Evolutionary conservation across 2,329 filamentous ascomycete species (phyloP).

Genomic region (Clonostachys sp.): DNA sequence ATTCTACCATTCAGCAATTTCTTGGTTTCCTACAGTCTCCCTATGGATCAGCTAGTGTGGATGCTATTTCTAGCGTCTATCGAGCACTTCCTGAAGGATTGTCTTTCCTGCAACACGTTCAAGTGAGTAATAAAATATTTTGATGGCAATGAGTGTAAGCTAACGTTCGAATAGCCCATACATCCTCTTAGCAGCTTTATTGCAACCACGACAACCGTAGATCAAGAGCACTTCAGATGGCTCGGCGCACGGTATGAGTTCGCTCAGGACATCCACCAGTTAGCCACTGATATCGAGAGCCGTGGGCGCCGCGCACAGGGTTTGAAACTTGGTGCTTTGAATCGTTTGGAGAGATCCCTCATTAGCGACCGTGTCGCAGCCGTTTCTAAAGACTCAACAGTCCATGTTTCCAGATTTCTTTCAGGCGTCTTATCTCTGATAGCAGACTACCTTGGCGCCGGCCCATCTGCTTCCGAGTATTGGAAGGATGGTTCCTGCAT

Average conservation of each 20-base stretch:
- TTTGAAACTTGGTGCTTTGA: constrained; percentile 48
- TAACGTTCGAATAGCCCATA: constrained; percentile 34
- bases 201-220: constrained; percentile 39
- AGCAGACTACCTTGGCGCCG: constrained; percentile 33
- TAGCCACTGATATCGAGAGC: constrained; percentile 32
- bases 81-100: neutral
- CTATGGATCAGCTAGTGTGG: constrained; percentile 17
- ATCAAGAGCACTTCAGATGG: constrained; percentile 34
- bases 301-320: constrained; percentile 36
- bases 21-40: constrained; percentile 23
- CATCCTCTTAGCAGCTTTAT: constrained; percentile 56
- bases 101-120: neutral
- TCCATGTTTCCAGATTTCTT: constrained; percentile 47
- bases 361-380: constrained; percentile 48
- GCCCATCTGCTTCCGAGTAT: neutral
- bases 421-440: constrained; percentile 32
- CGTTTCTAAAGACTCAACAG: constrained; percentile 58
- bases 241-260: constrained; percentile 47
- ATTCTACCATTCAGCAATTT: constrained; percentile 11
- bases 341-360: constrained; percentile 56
- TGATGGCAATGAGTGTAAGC: no score
- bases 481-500: constrained; percentile 10
- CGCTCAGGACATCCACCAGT: constrained; percentile 34
- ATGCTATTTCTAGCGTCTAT: constrained; percentile 28
- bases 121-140: neutral